These are phyloP conservation scores for Scytalidium lignicola DNA, from an alignment of 2,329 filamentous ascomycete species.

Conservation along the genomic window DNA sequence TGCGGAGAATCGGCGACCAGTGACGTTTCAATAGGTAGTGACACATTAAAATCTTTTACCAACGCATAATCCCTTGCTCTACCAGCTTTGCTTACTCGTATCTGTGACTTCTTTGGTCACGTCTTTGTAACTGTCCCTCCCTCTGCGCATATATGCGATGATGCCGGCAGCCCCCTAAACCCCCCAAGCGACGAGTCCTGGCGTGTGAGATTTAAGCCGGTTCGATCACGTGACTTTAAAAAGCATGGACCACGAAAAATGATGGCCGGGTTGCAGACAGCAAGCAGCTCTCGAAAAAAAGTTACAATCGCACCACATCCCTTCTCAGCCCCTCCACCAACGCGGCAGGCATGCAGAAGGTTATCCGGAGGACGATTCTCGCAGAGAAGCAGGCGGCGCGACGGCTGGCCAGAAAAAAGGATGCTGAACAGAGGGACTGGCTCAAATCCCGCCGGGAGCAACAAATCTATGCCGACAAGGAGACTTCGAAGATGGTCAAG, in stretches of 20 bases:
- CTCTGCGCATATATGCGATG: too few relatives aligned
- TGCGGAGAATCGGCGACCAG: neutral
- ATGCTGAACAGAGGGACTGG: conserved; percentile 22
- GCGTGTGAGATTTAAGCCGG: too few relatives aligned
- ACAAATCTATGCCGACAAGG: conserved; percentile 17
- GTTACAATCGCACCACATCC: neutral
- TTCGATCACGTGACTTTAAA: neutral
- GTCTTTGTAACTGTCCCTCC: too few relatives aligned
- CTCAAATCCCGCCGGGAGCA: conserved; percentile 15
- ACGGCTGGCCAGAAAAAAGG: conserved; percentile 33
- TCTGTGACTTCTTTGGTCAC: neutral
- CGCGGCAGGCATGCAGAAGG: conserved; percentile 58
- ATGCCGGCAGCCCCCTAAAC: too few relatives aligned
- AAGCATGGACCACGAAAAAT: neutral
- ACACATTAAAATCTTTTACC: neutral
- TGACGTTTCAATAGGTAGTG: neutral
- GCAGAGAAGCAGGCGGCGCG: conserved; percentile 60
- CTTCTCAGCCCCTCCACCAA: neutral
- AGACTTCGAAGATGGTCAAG: conserved; percentile 32
- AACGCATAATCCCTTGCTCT: neutral
- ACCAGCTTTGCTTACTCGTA: neutral
- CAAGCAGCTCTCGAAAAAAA: neutral
- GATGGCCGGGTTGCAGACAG: neutral
- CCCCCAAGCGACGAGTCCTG: too few relatives aligned
- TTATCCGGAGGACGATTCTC: conserved; percentile 60